phyloP scores from a whole-genome alignment of 176 grass and related monocot species.

The Canna indica region DNA sequence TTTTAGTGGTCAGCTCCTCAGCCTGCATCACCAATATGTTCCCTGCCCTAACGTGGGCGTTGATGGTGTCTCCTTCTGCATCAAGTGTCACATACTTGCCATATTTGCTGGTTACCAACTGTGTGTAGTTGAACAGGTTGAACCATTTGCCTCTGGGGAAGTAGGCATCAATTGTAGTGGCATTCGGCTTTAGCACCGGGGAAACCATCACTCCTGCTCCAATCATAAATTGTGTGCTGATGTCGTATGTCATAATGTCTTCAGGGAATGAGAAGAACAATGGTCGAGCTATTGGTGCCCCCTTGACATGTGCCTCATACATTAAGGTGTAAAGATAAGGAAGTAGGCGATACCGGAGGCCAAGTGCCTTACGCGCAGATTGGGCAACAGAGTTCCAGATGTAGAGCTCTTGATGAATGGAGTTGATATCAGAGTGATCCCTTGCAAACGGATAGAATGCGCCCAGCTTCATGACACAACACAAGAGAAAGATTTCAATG shows the following conservation, averaged over 20 bases:
- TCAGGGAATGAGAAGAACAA: constrained; percentile 79
- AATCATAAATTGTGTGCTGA: constrained; percentile 54
- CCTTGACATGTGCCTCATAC: constrained; percentile 51
- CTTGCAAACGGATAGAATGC: constrained; percentile 88
- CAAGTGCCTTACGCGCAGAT: constrained; percentile 53
- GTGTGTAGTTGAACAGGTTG: constrained; percentile 39
- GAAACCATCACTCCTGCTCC: constrained; percentile 61
- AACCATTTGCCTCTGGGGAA: constrained; percentile 63
- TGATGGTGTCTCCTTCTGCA: constrained; percentile 43
- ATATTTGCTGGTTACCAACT: background rate
- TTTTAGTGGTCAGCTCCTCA: constrained; percentile 25
- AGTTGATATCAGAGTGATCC: constrained; percentile 42
- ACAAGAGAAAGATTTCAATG: background rate
- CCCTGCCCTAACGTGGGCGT: constrained; percentile 52
- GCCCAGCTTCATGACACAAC: constrained; percentile 35
- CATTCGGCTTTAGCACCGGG: constrained; percentile 31
- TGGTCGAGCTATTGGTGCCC: constrained; percentile 58
- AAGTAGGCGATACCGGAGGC: constrained; percentile 55
- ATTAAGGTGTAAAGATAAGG: constrained; percentile 76
- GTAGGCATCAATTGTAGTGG: constrained; percentile 44
- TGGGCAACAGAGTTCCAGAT: constrained; percentile 48
- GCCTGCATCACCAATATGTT: constrained; percentile 45
- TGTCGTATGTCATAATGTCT: constrained; percentile 38
- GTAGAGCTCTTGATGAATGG: constrained; percentile 51
- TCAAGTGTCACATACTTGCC: constrained; percentile 40